Evolutionary conservation across 2,329 filamentous ascomycete species (phyloP).

Genomic region (Chaetomium sp.): DNA sequence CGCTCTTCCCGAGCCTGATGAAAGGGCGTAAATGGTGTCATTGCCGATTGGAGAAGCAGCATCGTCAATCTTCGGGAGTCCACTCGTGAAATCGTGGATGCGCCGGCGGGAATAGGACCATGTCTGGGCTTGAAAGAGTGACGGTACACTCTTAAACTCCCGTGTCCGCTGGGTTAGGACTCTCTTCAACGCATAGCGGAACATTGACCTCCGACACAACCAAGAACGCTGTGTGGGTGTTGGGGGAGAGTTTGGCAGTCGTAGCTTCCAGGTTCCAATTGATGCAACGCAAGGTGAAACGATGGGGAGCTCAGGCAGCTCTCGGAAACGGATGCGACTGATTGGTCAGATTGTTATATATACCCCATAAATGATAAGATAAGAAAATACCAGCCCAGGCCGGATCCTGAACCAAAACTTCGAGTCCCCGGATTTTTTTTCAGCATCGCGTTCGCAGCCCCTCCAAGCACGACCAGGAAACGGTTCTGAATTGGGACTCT

Average conservation of each 20-base stretch:
- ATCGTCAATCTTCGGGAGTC: constrained; percentile 5
- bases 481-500: not conserved
- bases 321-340: not conserved
- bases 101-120: constrained; percentile 4
- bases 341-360: not conserved
- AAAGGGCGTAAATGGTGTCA: constrained; percentile 88
- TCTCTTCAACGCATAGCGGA: constrained; percentile 36
- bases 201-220: constrained; percentile 35
- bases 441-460: constrained; percentile 17
- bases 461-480: constrained; percentile 16
- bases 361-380: constrained; percentile 21
- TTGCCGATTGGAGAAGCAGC: constrained; percentile 32
- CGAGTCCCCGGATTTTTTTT: constrained; percentile 22
- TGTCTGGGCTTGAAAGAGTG: not conserved
- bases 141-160: not conserved
- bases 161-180: constrained; percentile 15
- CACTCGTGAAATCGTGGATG: constrained; percentile 17
- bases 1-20: constrained; percentile 79
- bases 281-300: not conserved
- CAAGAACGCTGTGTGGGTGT: constrained; percentile 8
- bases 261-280: constrained; percentile 1
- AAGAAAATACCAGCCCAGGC: constrained; percentile 1
- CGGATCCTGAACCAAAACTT: constrained; percentile 17
- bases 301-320: not conserved
- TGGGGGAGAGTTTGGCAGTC: not conserved